Evolutionary conservation across 1,139 yeast genomes (phyloP).

Genomic region (Arxiozyma telluris): DNA sequence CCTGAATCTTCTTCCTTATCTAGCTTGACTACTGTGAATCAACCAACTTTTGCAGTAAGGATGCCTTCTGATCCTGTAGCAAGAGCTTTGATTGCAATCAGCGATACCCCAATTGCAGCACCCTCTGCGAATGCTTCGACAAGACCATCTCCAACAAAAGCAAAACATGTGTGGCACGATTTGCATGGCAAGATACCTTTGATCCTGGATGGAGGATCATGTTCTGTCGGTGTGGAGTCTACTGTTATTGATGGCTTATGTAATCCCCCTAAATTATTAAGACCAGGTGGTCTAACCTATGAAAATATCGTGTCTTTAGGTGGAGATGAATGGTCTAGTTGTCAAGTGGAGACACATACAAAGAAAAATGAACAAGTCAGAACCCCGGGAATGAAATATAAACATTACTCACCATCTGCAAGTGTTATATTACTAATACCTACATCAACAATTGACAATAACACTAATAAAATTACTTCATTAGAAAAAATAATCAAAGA

Average conservation of each 20-base stretch:
- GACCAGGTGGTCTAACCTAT: constrained; percentile 89
- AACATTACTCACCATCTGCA: constrained; percentile 89
- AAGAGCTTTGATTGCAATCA: constrained; percentile 75
- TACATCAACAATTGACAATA: constrained; percentile 3
- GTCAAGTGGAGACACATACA: constrained; percentile 54
- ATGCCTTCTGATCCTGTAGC: constrained; percentile 85
- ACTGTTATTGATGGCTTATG: constrained; percentile 89
- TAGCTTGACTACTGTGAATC: constrained; percentile 71
- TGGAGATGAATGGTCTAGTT: constrained; percentile 55
- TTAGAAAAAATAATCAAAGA: constrained; percentile 10
- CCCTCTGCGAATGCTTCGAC: constrained; percentile 98
- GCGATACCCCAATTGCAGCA: constrained; percentile 89
- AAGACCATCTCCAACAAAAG: constrained; percentile 84
- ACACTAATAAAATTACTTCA: constrained; percentile 5
- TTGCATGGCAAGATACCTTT: constrained; percentile 71
- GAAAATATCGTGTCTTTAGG: constrained; percentile 62
- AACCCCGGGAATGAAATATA: constrained; percentile 97
- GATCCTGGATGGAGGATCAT: constrained; percentile 83
- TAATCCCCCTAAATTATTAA: constrained; percentile 71
- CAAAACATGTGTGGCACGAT: constrained; percentile 76
- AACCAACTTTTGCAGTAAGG: constrained; percentile 83
- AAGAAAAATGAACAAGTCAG: constrained; percentile 62
- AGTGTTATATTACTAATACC: constrained; percentile 61
- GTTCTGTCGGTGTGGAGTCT: constrained; percentile 87
- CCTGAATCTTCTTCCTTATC: constrained; percentile 45